These are phyloP conservation scores for Trichothecium sympodiale DNA, from an alignment of 2,329 filamentous ascomycete species.

Conservation along the genomic window DNA sequence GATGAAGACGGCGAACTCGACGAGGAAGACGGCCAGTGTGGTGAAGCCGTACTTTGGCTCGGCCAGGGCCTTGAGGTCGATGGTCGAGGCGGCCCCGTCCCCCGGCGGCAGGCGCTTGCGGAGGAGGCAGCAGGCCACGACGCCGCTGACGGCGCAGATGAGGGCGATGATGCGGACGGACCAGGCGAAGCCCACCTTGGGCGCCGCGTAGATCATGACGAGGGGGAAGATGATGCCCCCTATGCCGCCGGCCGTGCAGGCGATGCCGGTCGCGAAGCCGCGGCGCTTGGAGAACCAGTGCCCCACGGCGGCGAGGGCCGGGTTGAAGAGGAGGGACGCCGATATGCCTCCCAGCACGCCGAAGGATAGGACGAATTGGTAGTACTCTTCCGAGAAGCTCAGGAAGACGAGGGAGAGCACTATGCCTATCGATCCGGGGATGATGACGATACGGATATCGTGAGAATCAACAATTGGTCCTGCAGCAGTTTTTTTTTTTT, in stretches of 20 bases:
- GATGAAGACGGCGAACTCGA: constrained; percentile 51
- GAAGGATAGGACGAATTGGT: constrained; percentile 62
- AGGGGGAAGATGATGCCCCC: constrained; percentile 43
- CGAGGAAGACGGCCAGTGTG: constrained; percentile 42
- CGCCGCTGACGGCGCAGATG: constrained; percentile 10
- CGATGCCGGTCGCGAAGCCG: constrained; percentile 58
- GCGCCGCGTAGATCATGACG: constrained; percentile 15
- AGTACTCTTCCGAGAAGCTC: constrained; percentile 49
- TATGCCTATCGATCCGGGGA: constrained; percentile 44
- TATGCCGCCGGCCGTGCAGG: constrained; percentile 51
- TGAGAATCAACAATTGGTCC: constrained; percentile 57
- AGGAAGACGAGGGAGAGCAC: constrained; percentile 45
- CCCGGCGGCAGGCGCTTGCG: constrained; percentile 37
- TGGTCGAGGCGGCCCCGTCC: constrained; percentile 27
- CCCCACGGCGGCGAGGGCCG: constrained; percentile 52
- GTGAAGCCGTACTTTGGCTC: constrained; percentile 40
- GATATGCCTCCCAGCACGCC: constrained; percentile 55
- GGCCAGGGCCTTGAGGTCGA: constrained; percentile 40
- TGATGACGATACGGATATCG: constrained; percentile 47
- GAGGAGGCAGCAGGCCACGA: constrained; percentile 17
- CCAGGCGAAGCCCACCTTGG: constrained; percentile 20
- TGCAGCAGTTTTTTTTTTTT: no score
- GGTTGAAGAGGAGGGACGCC: constrained; percentile 59
- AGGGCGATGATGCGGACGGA: constrained; percentile 17
- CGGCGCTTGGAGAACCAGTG: constrained; percentile 58